phyloP scores from a whole-genome alignment of 352 stramenopile species.

The Sclerospora graminicola region DNA sequence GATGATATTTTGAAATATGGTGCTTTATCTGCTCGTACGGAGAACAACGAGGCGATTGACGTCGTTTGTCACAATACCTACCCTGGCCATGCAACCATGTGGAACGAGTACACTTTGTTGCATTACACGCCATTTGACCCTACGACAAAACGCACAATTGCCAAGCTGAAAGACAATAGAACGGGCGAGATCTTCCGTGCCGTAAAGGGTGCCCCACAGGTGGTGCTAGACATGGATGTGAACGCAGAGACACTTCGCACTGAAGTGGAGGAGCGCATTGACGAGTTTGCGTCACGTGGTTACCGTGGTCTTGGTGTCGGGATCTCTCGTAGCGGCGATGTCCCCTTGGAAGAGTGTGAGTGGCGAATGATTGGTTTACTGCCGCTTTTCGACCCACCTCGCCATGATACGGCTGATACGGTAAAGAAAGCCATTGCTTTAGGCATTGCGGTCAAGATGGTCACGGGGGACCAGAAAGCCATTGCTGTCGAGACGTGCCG shows the following conservation, averaged over 20 bases:
- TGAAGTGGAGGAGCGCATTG: conserved; percentile 71
- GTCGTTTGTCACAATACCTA: conserved; percentile 67
- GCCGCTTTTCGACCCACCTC: conserved; percentile 89
- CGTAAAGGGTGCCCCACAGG: conserved; percentile 89
- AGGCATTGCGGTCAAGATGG: conserved; percentile 92
- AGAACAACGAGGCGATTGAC: conserved; percentile 76
- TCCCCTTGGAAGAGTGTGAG: conserved; percentile 62
- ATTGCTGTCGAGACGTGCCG: conserved; percentile 90
- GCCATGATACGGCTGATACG: conserved; percentile 87
- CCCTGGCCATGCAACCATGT: conserved; percentile 72
- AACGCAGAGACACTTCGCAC: conserved; percentile 42
- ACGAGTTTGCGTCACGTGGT: conserved; percentile 66
- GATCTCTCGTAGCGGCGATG: conserved; percentile 45
- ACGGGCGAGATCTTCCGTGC: conserved; percentile 84
- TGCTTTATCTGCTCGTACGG: conserved; percentile 49
- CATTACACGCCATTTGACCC: conserved; percentile 82
- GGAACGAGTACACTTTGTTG: conserved; percentile 62
- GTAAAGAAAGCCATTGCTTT: conserved; percentile 86
- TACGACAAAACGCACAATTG: conserved; percentile 88
- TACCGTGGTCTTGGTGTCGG: conserved; percentile 62
- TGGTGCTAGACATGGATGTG: conserved; percentile 80
- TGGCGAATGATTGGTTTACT: conserved; percentile 91
- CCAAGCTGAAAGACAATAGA: conserved; percentile 72
- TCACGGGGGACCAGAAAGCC: conserved; percentile 90
- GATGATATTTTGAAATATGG: conserved; percentile 53